Base-by-base conservation (phyloP, 2,329 filamentous ascomycete species). In the Gaeumannomyces tritici region DNA sequence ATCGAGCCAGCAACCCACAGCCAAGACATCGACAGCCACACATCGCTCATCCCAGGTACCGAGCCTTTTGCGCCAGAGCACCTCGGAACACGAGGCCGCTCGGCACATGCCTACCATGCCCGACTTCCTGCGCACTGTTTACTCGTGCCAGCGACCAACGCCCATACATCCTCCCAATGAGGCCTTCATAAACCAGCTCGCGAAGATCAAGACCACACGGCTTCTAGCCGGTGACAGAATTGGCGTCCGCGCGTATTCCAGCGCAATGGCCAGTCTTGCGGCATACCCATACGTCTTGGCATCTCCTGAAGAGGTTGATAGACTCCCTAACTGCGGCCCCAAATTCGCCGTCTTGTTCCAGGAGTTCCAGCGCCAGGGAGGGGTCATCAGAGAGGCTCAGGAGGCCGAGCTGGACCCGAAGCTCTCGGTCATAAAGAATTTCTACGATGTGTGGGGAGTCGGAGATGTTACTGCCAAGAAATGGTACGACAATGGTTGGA, bases 371-470 rank as follows among this genome's bases (percentile, higher is more conserved):
- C 70, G 78, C 2, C 80, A 81, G 0, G 87, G 86, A 0, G 77
- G 74, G 21, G 76, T 96, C 6, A 8, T 51, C 2, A 71, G 79
- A 47, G 89, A 90, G 28, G 86, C 87, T 0, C 76, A 82, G 9
- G 83, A 86, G 4, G 82, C 89, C 1, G 82, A 88, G 60, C 74
- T 76, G 0, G 87, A 96, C 67, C 77, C 84, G 15, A 83, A 81
- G 63, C 79, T 95, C 63, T 79, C 80, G 26, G 80, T 86, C 0
- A 75, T 97, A 4, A 79, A 84, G 57, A 72, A 81, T 0, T 97
- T 98, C 73, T 90, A 89, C 75, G 80, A 89, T 5, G 96, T 97
- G 63, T 96, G 91, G 90, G 93, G 93, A n/a, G 91, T 97, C 0
- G 93, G 89, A 0, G 88, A 89, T 2, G 86, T 85, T 15, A 95